A percentile compares a stretch with the other conserved stretches of the same genome.
These are phyloP conservation scores for Crepidotus variabilis DNA, from an alignment of 768 basidiomycete genomes.

Conservation along the genomic window DNA sequence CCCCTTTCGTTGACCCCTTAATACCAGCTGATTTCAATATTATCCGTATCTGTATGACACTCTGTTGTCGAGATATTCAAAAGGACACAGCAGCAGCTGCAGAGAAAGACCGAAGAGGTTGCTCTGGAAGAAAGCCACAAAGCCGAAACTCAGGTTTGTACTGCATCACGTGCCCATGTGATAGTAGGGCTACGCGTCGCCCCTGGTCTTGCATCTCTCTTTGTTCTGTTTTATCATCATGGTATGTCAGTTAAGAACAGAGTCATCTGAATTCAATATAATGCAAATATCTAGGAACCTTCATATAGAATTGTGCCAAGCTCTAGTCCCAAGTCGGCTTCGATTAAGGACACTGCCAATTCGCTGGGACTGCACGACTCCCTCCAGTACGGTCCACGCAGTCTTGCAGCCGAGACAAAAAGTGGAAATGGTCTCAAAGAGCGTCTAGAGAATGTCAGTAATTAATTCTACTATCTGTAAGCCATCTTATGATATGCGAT, in stretches of 20 bases:
- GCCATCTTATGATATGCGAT: constrained; percentile 1
- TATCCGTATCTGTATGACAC: no score
- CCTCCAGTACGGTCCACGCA: constrained; percentile 79
- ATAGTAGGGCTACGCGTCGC: constrained; percentile 21
- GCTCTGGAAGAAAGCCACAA: background rate
- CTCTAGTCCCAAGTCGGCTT: constrained; percentile 50
- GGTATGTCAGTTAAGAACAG: constrained; percentile 12
- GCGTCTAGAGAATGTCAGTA: constrained; percentile 72
- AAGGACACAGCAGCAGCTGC: no score
- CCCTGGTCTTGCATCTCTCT: constrained; percentile 1
- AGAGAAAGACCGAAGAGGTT: no score
- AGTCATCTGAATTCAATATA: background rate
- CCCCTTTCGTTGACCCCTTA: no score
- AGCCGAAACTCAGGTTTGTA: background rate
- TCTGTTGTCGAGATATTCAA: no score
- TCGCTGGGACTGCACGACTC: constrained; percentile 85
- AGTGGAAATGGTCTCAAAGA: constrained; percentile 57
- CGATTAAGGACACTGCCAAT: constrained; percentile 65
- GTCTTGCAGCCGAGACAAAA: constrained; percentile 71
- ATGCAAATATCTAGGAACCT: constrained; percentile 28
- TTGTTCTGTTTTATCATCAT: constrained; percentile 22
- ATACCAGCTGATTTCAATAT: no score
- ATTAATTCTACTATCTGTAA: background rate
- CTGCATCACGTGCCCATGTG: constrained; percentile 8
- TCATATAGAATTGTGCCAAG: constrained; percentile 62